phyloP scores from a whole-genome alignment of 306 rosid genomes.

The Vigna angularis region DNA sequence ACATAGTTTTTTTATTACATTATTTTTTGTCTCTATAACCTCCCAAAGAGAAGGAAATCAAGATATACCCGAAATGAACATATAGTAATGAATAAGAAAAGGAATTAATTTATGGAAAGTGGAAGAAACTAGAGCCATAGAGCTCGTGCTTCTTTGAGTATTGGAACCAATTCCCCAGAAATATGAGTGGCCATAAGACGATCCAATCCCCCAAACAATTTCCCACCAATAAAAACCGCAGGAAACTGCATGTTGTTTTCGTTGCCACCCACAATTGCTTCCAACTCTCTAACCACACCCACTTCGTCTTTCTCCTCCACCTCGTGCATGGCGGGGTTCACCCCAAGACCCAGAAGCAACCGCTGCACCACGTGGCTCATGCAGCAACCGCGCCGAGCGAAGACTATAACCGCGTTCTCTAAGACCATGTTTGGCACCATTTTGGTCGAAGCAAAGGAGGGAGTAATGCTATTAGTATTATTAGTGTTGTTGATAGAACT shows the following conservation, averaged over 20 bases:
- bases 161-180: slow-evolving; percentile 73
- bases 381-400: slow-evolving; percentile 62
- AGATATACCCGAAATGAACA: slow-evolving; percentile 2
- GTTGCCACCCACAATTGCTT: slow-evolving; percentile 24
- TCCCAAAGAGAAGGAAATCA: slow-evolving; percentile 18
- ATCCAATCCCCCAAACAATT: slow-evolving; percentile 71
- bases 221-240: slow-evolving; percentile 65
- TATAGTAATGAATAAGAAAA: neutral
- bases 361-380: slow-evolving; percentile 71
- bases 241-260: slow-evolving; percentile 52
- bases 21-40: neutral
- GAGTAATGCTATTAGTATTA: neutral
- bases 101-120: neutral
- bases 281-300: slow-evolving; percentile 42
- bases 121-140: slow-evolving; percentile 60
- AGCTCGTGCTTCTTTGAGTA: slow-evolving; percentile 70
- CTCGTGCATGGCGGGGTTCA: slow-evolving; percentile 60
- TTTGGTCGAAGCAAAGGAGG: neutral
- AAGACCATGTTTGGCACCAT: slow-evolving; percentile 42
- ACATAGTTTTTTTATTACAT: neutral
- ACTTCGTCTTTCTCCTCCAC: slow-evolving; percentile 62
- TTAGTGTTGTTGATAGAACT: neutral
- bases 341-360: slow-evolving; percentile 63
- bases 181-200: slow-evolving; percentile 75
- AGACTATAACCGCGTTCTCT: slow-evolving; percentile 64